Conservation (phyloP, 225 moss, liverwort and hornwort genomes). For the Physcomitrium patens region DNA sequence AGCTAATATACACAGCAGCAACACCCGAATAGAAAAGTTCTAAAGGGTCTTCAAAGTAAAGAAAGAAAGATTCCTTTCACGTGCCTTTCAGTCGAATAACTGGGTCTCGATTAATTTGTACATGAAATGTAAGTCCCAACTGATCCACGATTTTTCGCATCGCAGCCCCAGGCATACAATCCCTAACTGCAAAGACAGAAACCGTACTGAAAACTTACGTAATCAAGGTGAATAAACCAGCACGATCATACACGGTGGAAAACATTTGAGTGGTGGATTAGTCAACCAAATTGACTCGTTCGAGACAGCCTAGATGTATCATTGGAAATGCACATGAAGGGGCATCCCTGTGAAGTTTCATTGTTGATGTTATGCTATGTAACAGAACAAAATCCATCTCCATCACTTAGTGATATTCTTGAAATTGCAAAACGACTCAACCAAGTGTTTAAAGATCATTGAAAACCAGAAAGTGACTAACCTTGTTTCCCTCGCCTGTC, state of each 20-base stretch:
- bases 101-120: conserved; percentile 74
- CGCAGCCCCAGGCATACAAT: conserved; percentile 71
- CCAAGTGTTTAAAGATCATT: conserved; percentile 6
- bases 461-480: conserved; percentile 28
- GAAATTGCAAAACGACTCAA: conserved; percentile 12
- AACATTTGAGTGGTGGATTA: not conserved
- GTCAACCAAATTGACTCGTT: not conserved
- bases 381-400: not conserved
- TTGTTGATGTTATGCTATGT: not conserved
- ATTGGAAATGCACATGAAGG: conserved; percentile 1
- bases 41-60: conserved; percentile 2
- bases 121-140: conserved; percentile 69
- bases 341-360: not conserved
- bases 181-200: conserved; percentile 51
- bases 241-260: not conserved
- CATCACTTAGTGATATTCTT: not conserved
- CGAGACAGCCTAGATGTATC: not conserved
- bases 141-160: conserved; percentile 72
- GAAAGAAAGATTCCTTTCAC: conserved; percentile 10
- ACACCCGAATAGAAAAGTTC: not conserved
- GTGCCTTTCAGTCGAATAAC: conserved; percentile 72
- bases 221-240: not conserved
- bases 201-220: not conserved
- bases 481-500: conserved; percentile 77
- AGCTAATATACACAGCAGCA: conserved; percentile 7